Evolutionary conservation across 495 filamentous ascomycete species (phyloP).

Genomic region (Hyaloscypha finlandica): DNA sequence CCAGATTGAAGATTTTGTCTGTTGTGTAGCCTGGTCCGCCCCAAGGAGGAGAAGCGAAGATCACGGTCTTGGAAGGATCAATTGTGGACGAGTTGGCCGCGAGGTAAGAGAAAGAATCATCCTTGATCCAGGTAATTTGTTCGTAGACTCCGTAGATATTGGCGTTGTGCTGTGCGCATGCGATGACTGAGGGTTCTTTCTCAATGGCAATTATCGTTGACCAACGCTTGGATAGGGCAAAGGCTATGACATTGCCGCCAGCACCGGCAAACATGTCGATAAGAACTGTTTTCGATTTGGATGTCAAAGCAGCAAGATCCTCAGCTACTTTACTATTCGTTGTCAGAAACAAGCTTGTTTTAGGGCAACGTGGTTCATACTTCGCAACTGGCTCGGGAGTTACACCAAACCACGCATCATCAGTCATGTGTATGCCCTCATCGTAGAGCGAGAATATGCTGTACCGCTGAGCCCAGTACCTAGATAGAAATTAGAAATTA

Average conservation of each 20-base stretch:
- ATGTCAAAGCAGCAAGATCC: slow-evolving; percentile 57
- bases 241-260: slow-evolving; percentile 93
- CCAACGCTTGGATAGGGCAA: slow-evolving; percentile 77
- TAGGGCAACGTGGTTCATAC: slow-evolving; percentile 46
- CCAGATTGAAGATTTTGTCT: slow-evolving; percentile 80
- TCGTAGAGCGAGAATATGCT: slow-evolving; percentile 81
- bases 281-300: slow-evolving; percentile 55
- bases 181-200: slow-evolving; percentile 70
- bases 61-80: slow-evolving; percentile 38
- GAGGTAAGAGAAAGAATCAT: slow-evolving; percentile 71
- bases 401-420: slow-evolving; percentile 93
- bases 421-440: slow-evolving; percentile 85
- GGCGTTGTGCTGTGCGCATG: slow-evolving; percentile 92
- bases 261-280: slow-evolving; percentile 91
- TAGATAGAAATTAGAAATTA: slow-evolving; percentile 37
- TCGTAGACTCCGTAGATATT: slow-evolving; percentile 79
- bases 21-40: slow-evolving; percentile 82
- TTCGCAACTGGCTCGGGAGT: slow-evolving; percentile 88
- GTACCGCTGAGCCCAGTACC: slow-evolving; percentile 88
- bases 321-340: slow-evolving; percentile 70
- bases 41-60: slow-evolving; percentile 96
- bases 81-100: slow-evolving; percentile 15
- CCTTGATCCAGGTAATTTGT: slow-evolving; percentile 80
- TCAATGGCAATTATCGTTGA: slow-evolving; percentile 85
- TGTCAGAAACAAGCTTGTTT: slow-evolving; percentile 11